Evolutionary conservation across 768 basidiomycete genomes (phyloP).

Genomic region (Cubamyces lactineus): DNA sequence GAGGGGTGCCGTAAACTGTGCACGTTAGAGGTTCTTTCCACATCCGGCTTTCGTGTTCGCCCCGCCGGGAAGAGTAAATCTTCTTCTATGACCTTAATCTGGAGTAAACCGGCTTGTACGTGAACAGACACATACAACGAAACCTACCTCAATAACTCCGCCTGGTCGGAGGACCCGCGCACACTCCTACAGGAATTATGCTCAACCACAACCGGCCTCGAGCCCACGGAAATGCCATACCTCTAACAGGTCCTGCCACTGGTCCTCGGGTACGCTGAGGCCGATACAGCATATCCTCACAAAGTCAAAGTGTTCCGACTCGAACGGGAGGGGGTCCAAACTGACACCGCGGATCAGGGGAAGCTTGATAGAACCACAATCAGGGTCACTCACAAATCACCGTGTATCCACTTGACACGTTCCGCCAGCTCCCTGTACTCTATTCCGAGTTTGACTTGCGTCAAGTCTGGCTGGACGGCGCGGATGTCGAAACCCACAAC

Average conservation of each 20-base stretch:
- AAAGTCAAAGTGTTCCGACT: conserved; percentile 59
- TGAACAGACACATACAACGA: conserved; percentile 2
- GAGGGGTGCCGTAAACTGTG: conserved; percentile 1
- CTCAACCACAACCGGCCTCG: conserved; percentile 20
- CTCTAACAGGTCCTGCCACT: conserved; percentile 73
- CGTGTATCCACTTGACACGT: conserved; percentile 68
- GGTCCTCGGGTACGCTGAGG: conserved; percentile 72
- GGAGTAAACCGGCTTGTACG: background rate
- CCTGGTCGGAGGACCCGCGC: conserved; percentile 65
- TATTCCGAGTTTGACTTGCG: conserved; percentile 34
- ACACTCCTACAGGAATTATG: conserved; percentile 53
- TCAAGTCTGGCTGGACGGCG: conserved; percentile 55
- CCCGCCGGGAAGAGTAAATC: conserved; percentile 65
- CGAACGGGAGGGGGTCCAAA: conserved; percentile 66
- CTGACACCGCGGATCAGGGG: conserved; percentile 37
- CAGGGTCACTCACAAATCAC: conserved; percentile 55
- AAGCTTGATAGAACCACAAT: background rate
- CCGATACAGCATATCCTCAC: conserved; percentile 67
- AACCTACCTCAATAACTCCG: conserved; percentile 63
- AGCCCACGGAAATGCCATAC: conserved; percentile 37
- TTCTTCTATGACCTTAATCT: conserved; percentile 68
- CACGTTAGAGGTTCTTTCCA: background rate
- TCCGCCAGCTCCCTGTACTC: conserved; percentile 41
- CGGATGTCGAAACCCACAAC: conserved; percentile 65
- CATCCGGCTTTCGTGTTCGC: conserved; percentile 10